Percentiles rank a stretch among this genome's conserved stretches.
Conservation (phyloP, 192 early-diverging fungal species). For the Umbelopsis sp. region DNA sequence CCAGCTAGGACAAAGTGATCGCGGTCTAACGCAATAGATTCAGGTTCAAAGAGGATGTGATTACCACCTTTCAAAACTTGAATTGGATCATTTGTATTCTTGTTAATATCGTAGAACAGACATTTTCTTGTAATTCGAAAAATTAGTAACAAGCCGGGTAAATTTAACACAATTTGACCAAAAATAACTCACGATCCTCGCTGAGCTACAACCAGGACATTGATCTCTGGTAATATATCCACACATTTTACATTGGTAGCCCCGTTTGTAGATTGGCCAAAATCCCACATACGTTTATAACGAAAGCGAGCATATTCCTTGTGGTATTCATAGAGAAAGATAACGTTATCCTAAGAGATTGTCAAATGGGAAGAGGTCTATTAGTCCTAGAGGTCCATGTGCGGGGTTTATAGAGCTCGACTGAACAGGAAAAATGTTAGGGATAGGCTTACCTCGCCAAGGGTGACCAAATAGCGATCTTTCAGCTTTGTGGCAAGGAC, state of each 20-base stretch:
- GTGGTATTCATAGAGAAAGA: constrained; percentile 28
- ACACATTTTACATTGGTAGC: constrained; percentile 30
- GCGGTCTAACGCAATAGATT: constrained; percentile 28
- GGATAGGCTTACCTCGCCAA: constrained; percentile 23
- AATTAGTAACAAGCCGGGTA: too few species aligned
- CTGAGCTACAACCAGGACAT: constrained; percentile 33
- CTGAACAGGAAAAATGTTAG: neutral
- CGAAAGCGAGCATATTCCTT: constrained; percentile 15
- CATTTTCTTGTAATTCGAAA: constrained; percentile 25
- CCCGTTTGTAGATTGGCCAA: constrained; percentile 15
- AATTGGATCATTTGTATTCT: constrained; percentile 27
- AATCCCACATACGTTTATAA: constrained; percentile 22
- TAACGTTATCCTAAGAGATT: constrained; percentile 24
- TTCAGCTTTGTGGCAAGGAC: constrained; percentile 29
- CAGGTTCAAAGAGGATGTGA: constrained; percentile 35
- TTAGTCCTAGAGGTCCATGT: neutral
- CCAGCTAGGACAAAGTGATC: constrained; percentile 38
- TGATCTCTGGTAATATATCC: constrained; percentile 36
- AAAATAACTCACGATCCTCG: constrained; percentile 36
- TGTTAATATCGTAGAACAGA: constrained; percentile 38
- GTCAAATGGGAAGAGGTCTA: neutral
- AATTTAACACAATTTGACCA: too few species aligned
- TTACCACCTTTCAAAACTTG: constrained; percentile 34
- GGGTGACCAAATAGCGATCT: constrained; percentile 21
- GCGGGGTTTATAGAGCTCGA: too few species aligned